phyloP scores from a whole-genome alignment of 2,329 filamentous ascomycete species.

The Nigrospora sphaerica region DNA sequence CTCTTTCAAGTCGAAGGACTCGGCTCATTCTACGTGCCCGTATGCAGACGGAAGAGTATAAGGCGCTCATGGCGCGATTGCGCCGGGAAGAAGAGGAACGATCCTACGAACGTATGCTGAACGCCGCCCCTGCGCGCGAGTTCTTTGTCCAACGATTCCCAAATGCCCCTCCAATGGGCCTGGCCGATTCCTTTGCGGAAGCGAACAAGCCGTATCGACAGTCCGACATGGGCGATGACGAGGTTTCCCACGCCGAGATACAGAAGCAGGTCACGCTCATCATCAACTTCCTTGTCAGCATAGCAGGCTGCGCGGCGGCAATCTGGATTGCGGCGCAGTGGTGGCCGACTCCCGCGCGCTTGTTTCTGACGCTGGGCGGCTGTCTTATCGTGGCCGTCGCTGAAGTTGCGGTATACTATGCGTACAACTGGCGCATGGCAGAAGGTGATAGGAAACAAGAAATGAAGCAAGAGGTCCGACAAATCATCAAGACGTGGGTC shows the following conservation, averaged over 20 bases:
- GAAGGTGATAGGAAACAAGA: conserved; percentile 60
- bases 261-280: conserved; percentile 80
- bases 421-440: conserved; percentile 64
- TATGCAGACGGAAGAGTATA: conserved; percentile 68
- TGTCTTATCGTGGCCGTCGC: conserved; percentile 64
- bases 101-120: conserved; percentile 74
- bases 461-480: conserved; percentile 55
- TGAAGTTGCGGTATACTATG: conserved; percentile 70
- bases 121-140: conserved; percentile 47
- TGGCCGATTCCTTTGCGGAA: conserved; percentile 47
- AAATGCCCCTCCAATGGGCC: conserved; percentile 29
- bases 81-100: conserved; percentile 76
- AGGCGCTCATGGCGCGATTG: conserved; percentile 78
- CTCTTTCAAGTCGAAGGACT: no score
- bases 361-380: conserved; percentile 66
- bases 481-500: conserved; percentile 68
- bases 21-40: background rate
- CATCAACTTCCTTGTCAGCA: conserved; percentile 82
- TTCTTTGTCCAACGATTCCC: conserved; percentile 55
- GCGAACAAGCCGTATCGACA: conserved; percentile 39
- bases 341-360: conserved; percentile 64
- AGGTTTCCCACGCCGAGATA: conserved; percentile 63
- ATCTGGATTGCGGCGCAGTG: conserved; percentile 73
- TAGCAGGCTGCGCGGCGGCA: conserved; percentile 69
- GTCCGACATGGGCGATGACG: conserved; percentile 49